phyloP scores from a whole-genome alignment of 1,139 yeast genomes.

The Pichia sp. region DNA sequence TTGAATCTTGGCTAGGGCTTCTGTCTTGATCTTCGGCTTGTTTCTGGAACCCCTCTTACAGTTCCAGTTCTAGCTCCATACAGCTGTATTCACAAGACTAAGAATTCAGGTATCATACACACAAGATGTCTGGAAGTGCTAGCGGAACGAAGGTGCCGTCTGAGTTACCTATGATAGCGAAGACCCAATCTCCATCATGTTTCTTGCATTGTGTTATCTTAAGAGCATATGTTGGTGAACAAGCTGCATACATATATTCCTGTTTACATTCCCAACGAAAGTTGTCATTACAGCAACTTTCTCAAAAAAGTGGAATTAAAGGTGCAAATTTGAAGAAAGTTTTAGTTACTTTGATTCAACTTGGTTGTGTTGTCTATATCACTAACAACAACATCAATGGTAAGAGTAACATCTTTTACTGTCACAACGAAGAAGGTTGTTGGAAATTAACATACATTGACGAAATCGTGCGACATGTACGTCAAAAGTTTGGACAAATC shows the following conservation, averaged over 20 bases:
- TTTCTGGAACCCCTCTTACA: no score
- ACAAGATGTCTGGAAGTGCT: slow-evolving; percentile 1
- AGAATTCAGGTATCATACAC: no score
- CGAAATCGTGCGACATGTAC: slow-evolving; percentile 60
- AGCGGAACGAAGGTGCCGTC: slow-evolving; percentile 16
- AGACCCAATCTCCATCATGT: slow-evolving; percentile 53
- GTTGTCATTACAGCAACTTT: slow-evolving; percentile 44
- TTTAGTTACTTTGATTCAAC: slow-evolving; percentile 63
- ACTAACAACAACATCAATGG: slow-evolving; percentile 1
- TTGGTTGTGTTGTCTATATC: slow-evolving; percentile 54
- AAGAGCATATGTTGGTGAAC: slow-evolving; percentile 59
- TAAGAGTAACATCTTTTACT: slow-evolving; percentile 43
- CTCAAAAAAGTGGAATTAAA: slow-evolving; percentile 12
- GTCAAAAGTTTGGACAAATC: slow-evolving; percentile 37
- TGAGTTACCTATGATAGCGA: slow-evolving; percentile 28
- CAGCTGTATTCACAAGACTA: no score
- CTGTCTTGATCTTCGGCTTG: neutral
- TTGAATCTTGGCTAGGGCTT: neutral
- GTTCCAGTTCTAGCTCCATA: no score
- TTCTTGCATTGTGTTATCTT: slow-evolving; percentile 55
- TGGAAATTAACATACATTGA: slow-evolving; percentile 72
- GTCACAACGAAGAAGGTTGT: slow-evolving; percentile 63
- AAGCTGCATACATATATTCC: slow-evolving; percentile 56
- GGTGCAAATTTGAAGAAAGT: slow-evolving; percentile 49
- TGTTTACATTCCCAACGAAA: slow-evolving; percentile 60